Base-by-base conservation (phyloP, 2,329 filamentous ascomycete genomes). In the Beauveria rudraprayagi region DNA sequence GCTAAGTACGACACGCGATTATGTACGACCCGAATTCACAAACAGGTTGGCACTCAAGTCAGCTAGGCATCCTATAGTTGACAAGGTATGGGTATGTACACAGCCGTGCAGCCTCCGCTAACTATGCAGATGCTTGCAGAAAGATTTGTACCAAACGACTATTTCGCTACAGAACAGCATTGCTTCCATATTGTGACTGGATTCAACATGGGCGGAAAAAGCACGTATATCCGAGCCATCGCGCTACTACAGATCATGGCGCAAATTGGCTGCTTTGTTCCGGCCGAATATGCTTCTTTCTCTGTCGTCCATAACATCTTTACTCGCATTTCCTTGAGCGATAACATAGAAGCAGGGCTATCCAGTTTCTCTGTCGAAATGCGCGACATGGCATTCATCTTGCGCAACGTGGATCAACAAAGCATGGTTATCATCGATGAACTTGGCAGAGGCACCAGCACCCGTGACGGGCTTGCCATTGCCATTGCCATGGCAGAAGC, bases 121-220 rank as follows among this genome's bases (percentile, higher is more conserved):
- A 64, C 28, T 0, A 44, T 0, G 48, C 55, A 83, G 77, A 83
- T 87, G 2, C 85, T 90, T 65, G 75, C 78, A 1, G 82, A 81
- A 51, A 85, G 83, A 24, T 96, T 90, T 69, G 79, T 97, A 3
- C 90, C 94, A 0, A 97, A 97, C 65, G 92, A 97, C 68, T 90
- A 92, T 30, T 97, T 92, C 68, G 88, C 91, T 3, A 89, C 87
- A 0, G 82, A 88, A 40, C 86, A 93, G 63, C 86, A 86, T 41
- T 85, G 92, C 1, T 96, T 97, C 68, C 92, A 97, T 66, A 89
- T 97, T 63, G 87, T 99, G 64, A 97, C 93, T 0, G 93, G 94
- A 3, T 95, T 91, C 71, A 99, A 99, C 68, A 99, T 99, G 94
- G 96, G 91, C 67, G 94, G 92, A 1, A 99, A 97, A 72, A 96